These are phyloP conservation scores for Podospora fimiseda DNA, from an alignment of 495 filamentous ascomycete species.

Conservation along the genomic window DNA sequence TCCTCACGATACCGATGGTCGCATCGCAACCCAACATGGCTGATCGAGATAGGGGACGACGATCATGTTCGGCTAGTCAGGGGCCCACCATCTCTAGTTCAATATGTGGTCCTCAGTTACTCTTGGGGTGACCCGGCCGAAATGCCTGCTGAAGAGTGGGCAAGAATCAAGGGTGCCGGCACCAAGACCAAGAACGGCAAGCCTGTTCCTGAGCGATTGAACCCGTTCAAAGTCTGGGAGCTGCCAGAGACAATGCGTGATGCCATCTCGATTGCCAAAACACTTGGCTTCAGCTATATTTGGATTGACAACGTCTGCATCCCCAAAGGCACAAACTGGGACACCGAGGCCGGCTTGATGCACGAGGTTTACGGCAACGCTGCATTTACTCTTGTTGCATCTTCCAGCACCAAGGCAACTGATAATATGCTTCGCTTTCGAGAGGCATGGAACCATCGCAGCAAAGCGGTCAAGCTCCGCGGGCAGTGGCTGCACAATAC, in stretches of 20 bases:
- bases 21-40: conserved; percentile 26
- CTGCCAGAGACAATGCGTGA: conserved; percentile 27
- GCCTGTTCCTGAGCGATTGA: conserved; percentile 21
- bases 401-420: conserved; percentile 27
- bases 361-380: conserved; percentile 32
- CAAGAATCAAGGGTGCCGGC: conserved; percentile 24
- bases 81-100: conserved; percentile 10
- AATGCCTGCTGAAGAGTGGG: conserved; percentile 26
- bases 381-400: conserved; percentile 25
- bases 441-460: conserved; percentile 22
- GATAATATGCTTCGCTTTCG: conserved; percentile 19
- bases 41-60: conserved; percentile 21
- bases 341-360: conserved; percentile 25
- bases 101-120: conserved; percentile 31
- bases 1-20: conserved; percentile 28
- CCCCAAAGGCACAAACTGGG: conserved; percentile 31
- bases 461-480: conserved; percentile 21
- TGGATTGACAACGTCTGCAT: conserved; percentile 32
- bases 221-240: conserved; percentile 11
- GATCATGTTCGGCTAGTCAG: conserved; percentile 14
- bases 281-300: conserved; percentile 20
- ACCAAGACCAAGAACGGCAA: conserved; percentile 22
- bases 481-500: conserved; percentile 21
- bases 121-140: conserved; percentile 26
- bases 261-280: conserved; percentile 18